Evolutionary conservation across 2,329 filamentous ascomycete species (phyloP), one percentile per base, ranked within the genome.

Genomic region (Acephala macrosclerotiorum): DNA sequence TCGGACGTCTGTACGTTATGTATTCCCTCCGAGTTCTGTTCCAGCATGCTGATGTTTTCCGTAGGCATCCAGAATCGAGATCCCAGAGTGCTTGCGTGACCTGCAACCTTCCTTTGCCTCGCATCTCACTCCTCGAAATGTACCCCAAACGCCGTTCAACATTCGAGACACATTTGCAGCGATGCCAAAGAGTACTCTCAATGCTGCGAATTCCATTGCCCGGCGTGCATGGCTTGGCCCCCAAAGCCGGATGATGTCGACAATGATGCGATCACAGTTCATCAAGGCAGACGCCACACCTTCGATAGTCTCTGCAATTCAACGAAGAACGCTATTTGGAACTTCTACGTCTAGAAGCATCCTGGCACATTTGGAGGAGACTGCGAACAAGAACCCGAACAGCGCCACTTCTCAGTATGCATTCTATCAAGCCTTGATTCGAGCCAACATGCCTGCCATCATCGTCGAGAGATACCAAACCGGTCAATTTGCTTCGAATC

Each of bases 361-460:
- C 64, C 87, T 99, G 38, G 93, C 94, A 38, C 91, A 93, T 71
- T 86, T 94, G 72, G 96, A 99, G 80, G 91, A 94, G 77, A 91
- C 92, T 26, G 96, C 96, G 42, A 99, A 98, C 80, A 91, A 93
- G 79, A 97, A 97, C 74, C 93, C 96, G 1, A 87, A 84, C 66
- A 98, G 93, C 78, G 91, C 94, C 33, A 91, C 91, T 51, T 90
- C 94, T 22, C 96, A 99, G 78, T 96, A 95, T 77, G 91, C 92
- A 18, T 97, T 99, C 78, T 99, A 99, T 77, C 91, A 95, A 76
- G 90, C 94, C 55, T 87, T 99, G 16, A 84, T 97, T 63, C 91
- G 92, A 76, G 94, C 95, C 60, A 96, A 96, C 75, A 94, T 97
- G 91, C 93, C 95, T 20, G 91, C 94, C 60, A 97, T 99, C 69